phyloP scores from a whole-genome alignment of 2,329 filamentous ascomycete genomes.

The Orbilia blumenaviensis region DNA sequence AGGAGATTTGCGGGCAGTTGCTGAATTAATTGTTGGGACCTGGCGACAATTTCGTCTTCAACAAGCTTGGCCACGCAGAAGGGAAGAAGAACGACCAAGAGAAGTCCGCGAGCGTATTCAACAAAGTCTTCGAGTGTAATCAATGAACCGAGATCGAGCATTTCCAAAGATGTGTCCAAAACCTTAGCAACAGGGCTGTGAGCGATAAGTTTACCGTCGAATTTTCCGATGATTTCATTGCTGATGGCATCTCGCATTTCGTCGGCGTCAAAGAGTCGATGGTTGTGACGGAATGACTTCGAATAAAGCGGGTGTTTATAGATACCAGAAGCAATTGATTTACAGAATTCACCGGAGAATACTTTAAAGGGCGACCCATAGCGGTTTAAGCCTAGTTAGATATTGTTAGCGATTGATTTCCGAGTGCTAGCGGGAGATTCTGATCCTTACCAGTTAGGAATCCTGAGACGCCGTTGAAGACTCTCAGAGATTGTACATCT shows the following conservation, averaged over 20 bases:
- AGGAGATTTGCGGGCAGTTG: constrained; percentile 33
- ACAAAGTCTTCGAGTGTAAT: constrained; percentile 50
- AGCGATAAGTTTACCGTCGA: constrained; percentile 32
- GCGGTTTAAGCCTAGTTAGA: constrained; percentile 17
- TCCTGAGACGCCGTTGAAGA: constrained; percentile 32
- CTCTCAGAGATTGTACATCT: constrained; percentile 44
- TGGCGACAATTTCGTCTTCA: constrained; percentile 31
- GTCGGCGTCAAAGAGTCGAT: constrained; percentile 36
- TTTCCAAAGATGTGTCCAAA: constrained; percentile 42
- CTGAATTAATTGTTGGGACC: constrained; percentile 24
- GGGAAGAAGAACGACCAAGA: constrained; percentile 38
- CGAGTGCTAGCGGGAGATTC: not conserved
- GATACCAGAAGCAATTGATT: constrained; percentile 44
- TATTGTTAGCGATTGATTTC: not conserved
- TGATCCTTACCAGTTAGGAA: constrained; percentile 30
- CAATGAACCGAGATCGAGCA: constrained; percentile 48
- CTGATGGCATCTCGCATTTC: constrained; percentile 33
- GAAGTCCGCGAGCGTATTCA: constrained; percentile 41
- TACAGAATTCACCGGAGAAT: constrained; percentile 50
- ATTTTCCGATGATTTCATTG: constrained; percentile 33
- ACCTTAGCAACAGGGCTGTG: constrained; percentile 26
- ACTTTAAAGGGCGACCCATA: constrained; percentile 51
- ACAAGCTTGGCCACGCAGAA: constrained; percentile 27
- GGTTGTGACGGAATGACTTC: constrained; percentile 35
- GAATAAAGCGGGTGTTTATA: constrained; percentile 51